Evolutionary conservation across 768 basidiomycete genomes (phyloP), one percentile per base, ranked within the genome.

Genomic region (Hericium alpestre): DNA sequence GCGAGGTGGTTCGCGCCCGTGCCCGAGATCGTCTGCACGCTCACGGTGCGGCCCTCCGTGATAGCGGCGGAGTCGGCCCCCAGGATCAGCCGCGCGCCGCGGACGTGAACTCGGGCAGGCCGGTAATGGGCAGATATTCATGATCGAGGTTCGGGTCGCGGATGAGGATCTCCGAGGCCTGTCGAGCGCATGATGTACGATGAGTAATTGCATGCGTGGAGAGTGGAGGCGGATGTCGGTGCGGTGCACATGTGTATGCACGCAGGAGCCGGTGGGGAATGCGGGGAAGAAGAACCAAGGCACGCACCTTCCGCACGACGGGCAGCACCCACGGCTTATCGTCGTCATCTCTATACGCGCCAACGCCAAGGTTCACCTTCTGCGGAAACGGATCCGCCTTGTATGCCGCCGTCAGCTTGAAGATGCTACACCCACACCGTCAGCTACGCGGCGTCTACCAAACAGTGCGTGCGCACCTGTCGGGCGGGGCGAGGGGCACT

Each of bases 1-100:
- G 84, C 94, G 51, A 95, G 79, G 71, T 95, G 93, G 74, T 95
- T 94, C 51, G 94, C 94, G 52, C 94, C 94, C 2, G 94, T 98
- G 25, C 94, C 94, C 13, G 92, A 95, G 62, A 96, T 89, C 13
- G 94, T 94, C 74, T 98, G 94, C 50, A 88, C 88, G 68, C 86
- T 88, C 41, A 81, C 77, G 37, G 84, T 84, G 53, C 91, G 82
- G 32, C 75, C 76, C 59, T 90, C 86, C 61, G 76, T 72, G 59
- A 97, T 73, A 13, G 84, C 88, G 54, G 77, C 74, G 15, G 87
- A 87, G 50, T 82, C 74, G n/a, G 76, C 38, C 6, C 92, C 90
- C 41, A 96, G 76, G 47, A 95, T 86, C 51, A 97, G 73, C 64
- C 81, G 84, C 13, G 87, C 91, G 94, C 93, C 6, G 85, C 84